phyloP scores from a whole-genome alignment of 2,329 filamentous ascomycete genomes.

The Exophiala sideris region DNA sequence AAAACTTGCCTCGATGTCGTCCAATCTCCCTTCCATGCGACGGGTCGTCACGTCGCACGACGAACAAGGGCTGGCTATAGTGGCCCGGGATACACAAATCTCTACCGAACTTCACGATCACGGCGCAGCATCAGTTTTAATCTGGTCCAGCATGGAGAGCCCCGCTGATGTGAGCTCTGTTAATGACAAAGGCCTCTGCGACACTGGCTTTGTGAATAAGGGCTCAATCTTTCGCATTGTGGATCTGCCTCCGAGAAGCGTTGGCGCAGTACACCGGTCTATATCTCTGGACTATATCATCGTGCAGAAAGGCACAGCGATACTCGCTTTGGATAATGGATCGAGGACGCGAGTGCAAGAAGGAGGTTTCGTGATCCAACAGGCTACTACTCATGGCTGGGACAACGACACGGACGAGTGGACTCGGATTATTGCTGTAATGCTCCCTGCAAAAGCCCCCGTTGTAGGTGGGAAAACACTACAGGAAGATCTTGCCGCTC shows the following conservation, averaged over 20 bases:
- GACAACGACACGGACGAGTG: slow-evolving; percentile 8
- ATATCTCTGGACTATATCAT: slow-evolving; percentile 30
- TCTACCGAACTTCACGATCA: not conserved
- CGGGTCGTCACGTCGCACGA: no score
- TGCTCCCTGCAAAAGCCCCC: slow-evolving; percentile 5
- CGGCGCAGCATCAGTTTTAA: slow-evolving; percentile 1
- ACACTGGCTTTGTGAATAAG: slow-evolving; percentile 8
- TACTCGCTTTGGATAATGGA: slow-evolving; percentile 28
- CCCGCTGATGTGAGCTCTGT: slow-evolving; percentile 1
- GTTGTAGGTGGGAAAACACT: not conserved
- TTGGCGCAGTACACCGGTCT: slow-evolving; percentile 29
- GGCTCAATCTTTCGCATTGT: slow-evolving; percentile 23
- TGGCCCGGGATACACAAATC: slow-evolving; percentile 1
- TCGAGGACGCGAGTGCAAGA: slow-evolving; percentile 24
- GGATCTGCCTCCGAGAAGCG: slow-evolving; percentile 22
- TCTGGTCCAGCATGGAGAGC: slow-evolving; percentile 5
- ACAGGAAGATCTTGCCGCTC: no score
- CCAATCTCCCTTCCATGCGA: no score
- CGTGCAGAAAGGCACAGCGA: slow-evolving; percentile 28
- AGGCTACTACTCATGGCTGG: slow-evolving; percentile 14
- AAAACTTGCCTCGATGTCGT: no score
- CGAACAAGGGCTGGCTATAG: not conserved
- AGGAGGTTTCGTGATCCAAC: slow-evolving; percentile 29
- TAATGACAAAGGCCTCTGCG: not conserved
- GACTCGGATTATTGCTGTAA: slow-evolving; percentile 4